Evolutionary conservation across 352 stramenopile genomes (phyloP), one percentile per base, ranked within the genome.

Genomic region (Phytopythium mirpurense): DNA sequence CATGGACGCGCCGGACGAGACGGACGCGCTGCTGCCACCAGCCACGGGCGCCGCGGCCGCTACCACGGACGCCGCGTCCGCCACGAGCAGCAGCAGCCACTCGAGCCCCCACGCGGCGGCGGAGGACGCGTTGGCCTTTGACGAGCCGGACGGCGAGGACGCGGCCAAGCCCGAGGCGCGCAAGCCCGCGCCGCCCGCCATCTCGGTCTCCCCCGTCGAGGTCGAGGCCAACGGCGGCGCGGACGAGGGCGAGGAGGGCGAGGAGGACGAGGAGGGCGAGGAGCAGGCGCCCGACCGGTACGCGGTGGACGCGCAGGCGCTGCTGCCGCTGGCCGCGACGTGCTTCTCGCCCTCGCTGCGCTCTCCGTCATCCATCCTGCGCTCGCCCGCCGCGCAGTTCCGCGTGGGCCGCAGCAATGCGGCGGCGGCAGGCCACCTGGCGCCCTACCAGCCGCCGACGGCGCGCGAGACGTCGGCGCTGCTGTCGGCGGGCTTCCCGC

Each of bases 1-100:
- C 7, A 44, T 44, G 38, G 38, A 44, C 38, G 38, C 36, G 37
- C 34, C 67, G 3, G 70, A 54, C 31, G 70, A 83, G 62, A 79
- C 69, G 40, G 64, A 81, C 53, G 67, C 74, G 40, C 60, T 83
- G 57, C 59, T 82, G 48, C 37, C 51, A 26, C 49, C 48, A n/a
- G n/a, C n/a, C n/a, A n/a, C n/a, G n/a, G n/a, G n/a, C n/a, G n/a
- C n/a, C 16, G 53, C 65, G 7, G 54, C 46, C 15, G 24, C 52
- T n/a, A n/a, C n/a, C n/a, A n/a, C n/a, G n/a, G 21, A 43, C 21
- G 31, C 18, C 38, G 38, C 29, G 29, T 46, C 41, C 19, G 21
- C 41, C 41, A 46, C 21, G 3, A 46, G 41, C 41, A 37, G 45
- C 45, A 51, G 45, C 29, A 32, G 29, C 29, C 23, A 46, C 19